Base-by-base conservation (phyloP, 148 eudicot genomes). In the Fagopyrum esculentum region DNA sequence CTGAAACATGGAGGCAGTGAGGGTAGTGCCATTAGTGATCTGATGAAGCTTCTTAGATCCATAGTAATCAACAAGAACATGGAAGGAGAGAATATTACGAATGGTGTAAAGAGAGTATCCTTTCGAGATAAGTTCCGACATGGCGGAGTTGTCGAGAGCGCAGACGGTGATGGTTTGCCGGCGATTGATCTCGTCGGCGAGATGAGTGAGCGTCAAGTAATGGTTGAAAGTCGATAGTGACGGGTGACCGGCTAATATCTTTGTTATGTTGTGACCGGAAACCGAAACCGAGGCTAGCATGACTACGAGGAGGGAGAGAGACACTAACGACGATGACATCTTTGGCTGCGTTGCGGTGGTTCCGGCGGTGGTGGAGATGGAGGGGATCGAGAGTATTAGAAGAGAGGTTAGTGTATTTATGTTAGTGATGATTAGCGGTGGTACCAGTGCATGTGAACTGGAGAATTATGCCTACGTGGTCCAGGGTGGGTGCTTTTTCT, bases 41-140 rank as follows among this genome's bases (percentile, higher is more conserved):
- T 90, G 88, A 83, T 92, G 97, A 64, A 92, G 89, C 79, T 92
- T 92, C 79, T 90, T 89, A 72, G 92, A 46, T 19, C 93, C 92
- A 57, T 80, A 92, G 80, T 88, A 92, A 66, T 92, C 97, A 0
- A 87, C 90, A 35, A 90, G 79, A 35, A 92, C 83, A 75, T 92
- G 98, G 47, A 92, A 84, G 44, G 96, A 87, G 45, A 92, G 86
- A 55, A 92, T 84, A 74, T 88, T 90, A 6, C 83, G 84, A 26
- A 91, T 49, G 43, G 91, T 82, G 71, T 35, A 56, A 47, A 86
- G 56, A 8, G 91, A 35, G 75, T 84, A 80, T 1, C 80, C 78
- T 60, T 87, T 86, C 1, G 97, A 81, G 6, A 87, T 12, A 26
- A 91, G 79, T 43, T 56, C 73, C 2, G 87, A 77, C 97, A 91